Conservation (phyloP, 345 rosid species). For the Acer saccharum region DNA sequence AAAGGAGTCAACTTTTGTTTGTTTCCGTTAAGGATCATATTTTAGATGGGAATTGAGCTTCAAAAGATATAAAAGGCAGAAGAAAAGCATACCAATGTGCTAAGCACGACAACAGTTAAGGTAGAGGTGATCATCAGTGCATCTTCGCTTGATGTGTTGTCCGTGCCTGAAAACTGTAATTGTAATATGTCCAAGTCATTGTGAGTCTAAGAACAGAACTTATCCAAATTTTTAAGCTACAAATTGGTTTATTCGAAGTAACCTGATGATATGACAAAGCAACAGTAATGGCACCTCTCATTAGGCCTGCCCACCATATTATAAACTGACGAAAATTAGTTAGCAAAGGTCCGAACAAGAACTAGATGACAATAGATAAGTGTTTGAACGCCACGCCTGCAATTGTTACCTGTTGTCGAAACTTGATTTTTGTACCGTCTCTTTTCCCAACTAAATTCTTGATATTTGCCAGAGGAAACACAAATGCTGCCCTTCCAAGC, state of each 20-base stretch:
- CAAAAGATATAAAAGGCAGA: background rate
- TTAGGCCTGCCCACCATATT: constrained; percentile 83
- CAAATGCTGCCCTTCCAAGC: constrained; percentile 69
- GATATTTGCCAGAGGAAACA: constrained; percentile 58
- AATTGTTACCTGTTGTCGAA: constrained; percentile 52
- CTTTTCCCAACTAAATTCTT: constrained; percentile 34
- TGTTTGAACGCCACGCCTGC: background rate
- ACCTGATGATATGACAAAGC: constrained; percentile 68
- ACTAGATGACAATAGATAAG: constrained; percentile 1
- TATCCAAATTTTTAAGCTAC: background rate
- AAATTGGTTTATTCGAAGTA: background rate
- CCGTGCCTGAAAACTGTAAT: constrained; percentile 48
- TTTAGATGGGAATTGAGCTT: background rate
- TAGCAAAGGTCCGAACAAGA: constrained; percentile 12
- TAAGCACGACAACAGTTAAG: constrained; percentile 67
- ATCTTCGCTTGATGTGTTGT: constrained; percentile 10
- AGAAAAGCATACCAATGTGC: constrained; percentile 53
- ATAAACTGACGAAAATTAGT: constrained; percentile 47
- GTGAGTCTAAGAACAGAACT: constrained; percentile 8
- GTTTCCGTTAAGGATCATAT: too few relatives aligned
- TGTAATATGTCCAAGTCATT: background rate
- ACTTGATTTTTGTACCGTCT: constrained; percentile 38
- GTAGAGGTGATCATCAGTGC: constrained; percentile 60
- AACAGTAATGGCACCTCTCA: constrained; percentile 79
- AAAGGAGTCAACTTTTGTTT: background rate